A percentile compares a stretch with the other conserved stretches of the same genome.
Evolutionary conservation across 176 grass and related monocot species (phyloP).

Genomic region (Avena sativa): DNA sequence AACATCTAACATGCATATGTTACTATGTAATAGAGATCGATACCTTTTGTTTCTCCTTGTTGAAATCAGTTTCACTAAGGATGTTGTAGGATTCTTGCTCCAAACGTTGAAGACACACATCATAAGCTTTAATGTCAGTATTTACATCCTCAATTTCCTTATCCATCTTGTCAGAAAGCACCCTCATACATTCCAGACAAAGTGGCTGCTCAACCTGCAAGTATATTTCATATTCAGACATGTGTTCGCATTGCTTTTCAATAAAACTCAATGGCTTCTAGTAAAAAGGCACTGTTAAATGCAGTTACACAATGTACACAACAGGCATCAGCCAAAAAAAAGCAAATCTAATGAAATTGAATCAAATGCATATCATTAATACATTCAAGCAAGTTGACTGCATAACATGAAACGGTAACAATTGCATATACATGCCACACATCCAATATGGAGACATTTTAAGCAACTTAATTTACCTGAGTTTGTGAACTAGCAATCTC

Average conservation of each 20-base stretch:
- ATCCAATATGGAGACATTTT: not conserved
- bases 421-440: not conserved
- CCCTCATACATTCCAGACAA: conserved; percentile 92
- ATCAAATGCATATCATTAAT: not conserved
- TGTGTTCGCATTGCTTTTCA: not conserved
- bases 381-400: conserved; percentile 19
- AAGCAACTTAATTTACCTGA: conserved; percentile 62
- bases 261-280: not conserved
- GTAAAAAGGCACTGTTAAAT: not conserved
- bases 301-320: not conserved
- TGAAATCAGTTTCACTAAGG: conserved; percentile 82
- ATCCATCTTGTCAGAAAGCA: conserved; percentile 95
- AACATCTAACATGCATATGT: conserved; percentile 19
- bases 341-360: not conserved
- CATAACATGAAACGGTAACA: not conserved
- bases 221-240: conserved; percentile 25
- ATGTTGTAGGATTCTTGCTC: conserved; percentile 67
- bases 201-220: conserved; percentile 95
- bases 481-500: conserved; percentile 94
- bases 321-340: not conserved
- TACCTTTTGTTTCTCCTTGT: conserved; percentile 91
- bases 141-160: conserved; percentile 93
- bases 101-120: conserved; percentile 72
- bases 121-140: conserved; percentile 89
- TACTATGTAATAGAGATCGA: not conserved